Evolutionary conservation across 768 basidiomycete species (phyloP), one percentile per base, ranked within the genome.

Genomic region (Leccinum variicolor): DNA sequence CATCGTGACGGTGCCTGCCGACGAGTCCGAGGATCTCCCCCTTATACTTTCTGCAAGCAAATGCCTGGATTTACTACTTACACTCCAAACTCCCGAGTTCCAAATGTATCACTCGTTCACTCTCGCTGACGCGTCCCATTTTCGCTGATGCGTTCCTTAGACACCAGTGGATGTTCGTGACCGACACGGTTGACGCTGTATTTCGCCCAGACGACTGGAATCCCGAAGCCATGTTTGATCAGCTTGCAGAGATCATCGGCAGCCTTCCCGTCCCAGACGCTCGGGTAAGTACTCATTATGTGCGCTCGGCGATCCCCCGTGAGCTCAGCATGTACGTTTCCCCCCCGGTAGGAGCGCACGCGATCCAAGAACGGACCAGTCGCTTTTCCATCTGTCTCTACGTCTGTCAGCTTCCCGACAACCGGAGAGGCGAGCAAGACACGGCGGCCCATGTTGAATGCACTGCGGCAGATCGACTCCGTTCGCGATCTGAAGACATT

Each of bases 151-250:
- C 21, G 5, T 39, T 45, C 19, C 19, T 19, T 62, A 92, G 89
- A 69, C 91, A 98, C 71, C 94, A 99, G 77, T 99, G 97, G 96
- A 91, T 97, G 66, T 99, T 98, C 71, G 85, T 98, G 45, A 97
- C 94, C 3, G 96, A 99, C 71, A 98, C 96, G 0, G 92, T 95
- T 6, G 97, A 98, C 65, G 94, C 96, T 0, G 82, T 94, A 33
- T 94, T 93, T 73, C 87, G 85, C 17, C 90, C 94, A 0, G 87
- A 94, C 56, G 78, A 86, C 47, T 93, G 89, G 83, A 77, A 78
- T 56, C 91, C 95, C 0, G 89, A 90, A 62, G 89, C 94, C 3
- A 85, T 97, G 78, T 82, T 98, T 73, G 97, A 99, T 68, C 89
- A 89, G 55, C 78, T 98, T 0, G 86, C 92, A 45, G 94, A 95